phyloP scores from a whole-genome alignment of 2,329 filamentous ascomycete species.

The Dactylellina sp. region DNA sequence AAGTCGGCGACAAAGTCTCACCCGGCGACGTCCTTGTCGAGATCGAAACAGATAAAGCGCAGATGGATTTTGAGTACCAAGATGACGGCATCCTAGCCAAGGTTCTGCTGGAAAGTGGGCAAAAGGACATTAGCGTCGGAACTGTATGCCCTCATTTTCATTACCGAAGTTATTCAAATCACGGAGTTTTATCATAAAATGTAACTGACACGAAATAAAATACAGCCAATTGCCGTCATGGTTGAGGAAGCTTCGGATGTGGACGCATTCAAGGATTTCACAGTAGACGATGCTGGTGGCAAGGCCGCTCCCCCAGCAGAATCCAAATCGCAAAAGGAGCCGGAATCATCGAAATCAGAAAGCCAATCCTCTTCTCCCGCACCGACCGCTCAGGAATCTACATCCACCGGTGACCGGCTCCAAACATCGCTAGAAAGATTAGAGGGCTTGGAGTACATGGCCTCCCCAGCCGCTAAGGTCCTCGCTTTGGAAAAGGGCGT shows the following conservation, averaged over 20 bases:
- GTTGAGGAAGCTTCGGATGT: conserved; percentile 92
- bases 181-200: not conserved
- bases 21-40: conserved; percentile 96
- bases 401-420: conserved; percentile 74
- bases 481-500: conserved; percentile 88
- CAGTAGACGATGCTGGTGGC: conserved; percentile 88
- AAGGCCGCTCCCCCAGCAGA: conserved; percentile 64
- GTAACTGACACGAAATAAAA: not conserved
- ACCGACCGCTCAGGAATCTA: conserved; percentile 63
- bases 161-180: not conserved
- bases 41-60: conserved; percentile 99
- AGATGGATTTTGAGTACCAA: conserved; percentile 99
- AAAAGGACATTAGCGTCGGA: conserved; percentile 93
- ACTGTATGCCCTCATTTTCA: conserved; percentile 75
- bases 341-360: conserved; percentile 70
- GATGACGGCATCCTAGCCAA: conserved; percentile 96
- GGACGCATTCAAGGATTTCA: conserved; percentile 88
- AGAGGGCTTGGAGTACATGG: conserved; percentile 71
- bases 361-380: conserved; percentile 72
- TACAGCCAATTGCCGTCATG: conserved; percentile 91
- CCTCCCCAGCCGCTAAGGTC: conserved; percentile 79
- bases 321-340: conserved; percentile 72
- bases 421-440: conserved; percentile 83
- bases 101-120: conserved; percentile 89
- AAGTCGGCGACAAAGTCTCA: conserved; percentile 84